Conservation (phyloP, 139 green algal genomes). For the Chlorella sp. region DNA sequence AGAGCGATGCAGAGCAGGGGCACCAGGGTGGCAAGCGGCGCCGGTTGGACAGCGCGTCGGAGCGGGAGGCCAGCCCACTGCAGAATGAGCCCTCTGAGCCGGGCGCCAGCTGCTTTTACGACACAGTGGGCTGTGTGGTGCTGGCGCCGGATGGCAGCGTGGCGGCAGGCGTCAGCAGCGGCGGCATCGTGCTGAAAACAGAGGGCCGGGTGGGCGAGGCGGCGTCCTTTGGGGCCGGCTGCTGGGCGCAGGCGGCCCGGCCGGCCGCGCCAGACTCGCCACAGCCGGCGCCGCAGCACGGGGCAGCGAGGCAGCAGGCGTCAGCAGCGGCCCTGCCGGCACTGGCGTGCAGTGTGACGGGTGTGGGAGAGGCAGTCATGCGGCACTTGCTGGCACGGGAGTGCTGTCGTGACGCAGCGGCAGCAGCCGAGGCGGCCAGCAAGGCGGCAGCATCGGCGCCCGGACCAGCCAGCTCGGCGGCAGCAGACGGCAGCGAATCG, state of each 20-base stretch:
- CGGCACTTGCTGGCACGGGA: conserved; percentile 58
- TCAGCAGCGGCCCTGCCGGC: conserved; percentile 12
- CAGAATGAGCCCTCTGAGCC: neutral
- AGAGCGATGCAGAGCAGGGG: neutral
- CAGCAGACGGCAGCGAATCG: neutral
- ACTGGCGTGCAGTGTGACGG: conserved; percentile 69
- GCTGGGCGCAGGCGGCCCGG: conserved; percentile 62
- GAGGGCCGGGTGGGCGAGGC: conserved; percentile 83
- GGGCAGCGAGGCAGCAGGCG: neutral
- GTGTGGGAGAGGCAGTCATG: conserved; percentile 79
- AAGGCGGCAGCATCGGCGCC: neutral
- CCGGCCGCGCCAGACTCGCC: neutral
- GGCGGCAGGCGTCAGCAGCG: conserved; percentile 81
- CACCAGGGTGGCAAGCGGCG: too few species aligned
- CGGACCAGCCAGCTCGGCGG: neutral
- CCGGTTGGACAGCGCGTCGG: too few species aligned
- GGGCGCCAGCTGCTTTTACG: conserved; percentile 32
- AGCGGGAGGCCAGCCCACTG: too few species aligned
- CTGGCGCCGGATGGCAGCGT: conserved; percentile 61
- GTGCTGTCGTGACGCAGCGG: conserved; percentile 10
- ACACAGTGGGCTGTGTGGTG: conserved; percentile 79
- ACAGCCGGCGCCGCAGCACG: conserved; percentile 3
- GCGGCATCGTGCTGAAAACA: conserved; percentile 84
- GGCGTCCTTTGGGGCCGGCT: conserved; percentile 77
- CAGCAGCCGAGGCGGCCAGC: neutral